Percentiles rank a stretch among this genome's conserved stretches.
Conservation (phyloP, 2,329 filamentous ascomycete genomes). For the Colletotrichum sp. region DNA sequence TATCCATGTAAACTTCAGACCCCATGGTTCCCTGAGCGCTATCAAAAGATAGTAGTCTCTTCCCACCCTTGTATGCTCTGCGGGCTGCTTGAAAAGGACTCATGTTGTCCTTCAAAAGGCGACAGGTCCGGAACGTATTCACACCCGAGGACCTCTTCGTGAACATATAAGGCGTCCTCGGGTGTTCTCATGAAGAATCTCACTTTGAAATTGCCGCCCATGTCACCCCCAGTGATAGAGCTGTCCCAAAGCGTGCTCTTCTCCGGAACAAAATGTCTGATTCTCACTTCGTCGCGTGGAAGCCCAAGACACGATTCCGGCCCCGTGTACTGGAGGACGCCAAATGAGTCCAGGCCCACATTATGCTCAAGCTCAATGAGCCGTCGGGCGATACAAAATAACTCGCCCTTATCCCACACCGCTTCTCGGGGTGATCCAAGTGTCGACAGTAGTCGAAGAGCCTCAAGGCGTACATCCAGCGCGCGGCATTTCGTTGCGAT, state of each 20-base stretch:
- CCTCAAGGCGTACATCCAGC: constrained; percentile 42
- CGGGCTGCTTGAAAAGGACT: background rate
- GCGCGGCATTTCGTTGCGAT: background rate
- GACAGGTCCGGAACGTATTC: background rate
- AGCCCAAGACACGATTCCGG: background rate
- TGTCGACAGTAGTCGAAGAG: constrained; percentile 31
- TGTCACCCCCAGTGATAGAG: rapidly evolving
- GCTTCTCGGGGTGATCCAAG: constrained; percentile 23
- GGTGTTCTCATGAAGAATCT: background rate
- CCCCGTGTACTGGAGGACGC: background rate
- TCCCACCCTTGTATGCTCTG: background rate
- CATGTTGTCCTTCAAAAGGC: background rate
- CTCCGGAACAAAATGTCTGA: background rate
- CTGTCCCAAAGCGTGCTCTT: background rate
- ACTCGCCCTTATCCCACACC: background rate
- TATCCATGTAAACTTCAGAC: rapidly evolving
- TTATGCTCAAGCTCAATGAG: constrained; percentile 12
- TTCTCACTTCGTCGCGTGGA: background rate
- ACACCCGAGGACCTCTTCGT: background rate
- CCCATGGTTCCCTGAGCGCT: background rate
- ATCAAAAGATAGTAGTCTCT: background rate
- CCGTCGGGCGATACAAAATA: background rate
- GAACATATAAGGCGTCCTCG: background rate
- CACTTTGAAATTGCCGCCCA: background rate
- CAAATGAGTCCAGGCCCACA: background rate